Percentiles rank a stretch among this genome's conserved stretches.
phyloP scores from a whole-genome alignment of 495 filamentous ascomycete species.

The Penicillium odoratum region DNA sequence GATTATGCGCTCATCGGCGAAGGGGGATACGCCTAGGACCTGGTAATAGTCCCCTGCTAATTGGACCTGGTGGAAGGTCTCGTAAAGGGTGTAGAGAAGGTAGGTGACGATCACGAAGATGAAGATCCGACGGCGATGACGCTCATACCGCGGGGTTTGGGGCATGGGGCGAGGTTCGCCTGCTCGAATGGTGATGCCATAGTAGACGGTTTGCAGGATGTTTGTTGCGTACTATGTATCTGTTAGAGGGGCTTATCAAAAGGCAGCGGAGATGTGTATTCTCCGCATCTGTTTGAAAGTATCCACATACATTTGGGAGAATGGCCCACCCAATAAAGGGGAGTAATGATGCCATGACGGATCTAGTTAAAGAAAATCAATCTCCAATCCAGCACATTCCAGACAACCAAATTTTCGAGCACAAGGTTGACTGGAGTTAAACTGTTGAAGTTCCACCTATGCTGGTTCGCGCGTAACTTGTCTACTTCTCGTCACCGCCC shows the following conservation, averaged over 20 bases:
- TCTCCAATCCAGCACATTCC: neutral
- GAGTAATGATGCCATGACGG: conserved; percentile 50
- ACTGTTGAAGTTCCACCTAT: neutral
- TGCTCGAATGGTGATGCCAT: conserved; percentile 85
- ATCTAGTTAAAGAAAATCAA: neutral
- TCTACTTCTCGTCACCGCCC: conserved; percentile 30
- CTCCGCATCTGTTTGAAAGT: conserved; percentile 7
- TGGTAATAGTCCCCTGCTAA: conserved; percentile 73
- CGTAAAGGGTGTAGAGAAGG: conserved; percentile 91
- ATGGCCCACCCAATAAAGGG: conserved; percentile 79
- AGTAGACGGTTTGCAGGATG: conserved; percentile 79
- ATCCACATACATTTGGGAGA: conserved; percentile 66
- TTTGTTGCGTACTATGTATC: conserved; percentile 67
- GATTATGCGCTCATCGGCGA: conserved; percentile 70
- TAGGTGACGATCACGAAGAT: conserved; percentile 78
- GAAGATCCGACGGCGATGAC: conserved; percentile 78
- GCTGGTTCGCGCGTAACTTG: conserved; percentile 8
- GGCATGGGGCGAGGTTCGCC: conserved; percentile 80
- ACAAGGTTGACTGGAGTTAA: neutral
- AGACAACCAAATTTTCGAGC: neutral
- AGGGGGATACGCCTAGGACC: conserved; percentile 64
- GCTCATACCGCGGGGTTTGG: conserved; percentile 63
- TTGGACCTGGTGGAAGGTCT: conserved; percentile 79
- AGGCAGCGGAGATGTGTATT: neutral
- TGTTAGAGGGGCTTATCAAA: neutral